Base-by-base conservation (phyloP, 345 rosid genomes). In the Nephelium lappaceum region DNA sequence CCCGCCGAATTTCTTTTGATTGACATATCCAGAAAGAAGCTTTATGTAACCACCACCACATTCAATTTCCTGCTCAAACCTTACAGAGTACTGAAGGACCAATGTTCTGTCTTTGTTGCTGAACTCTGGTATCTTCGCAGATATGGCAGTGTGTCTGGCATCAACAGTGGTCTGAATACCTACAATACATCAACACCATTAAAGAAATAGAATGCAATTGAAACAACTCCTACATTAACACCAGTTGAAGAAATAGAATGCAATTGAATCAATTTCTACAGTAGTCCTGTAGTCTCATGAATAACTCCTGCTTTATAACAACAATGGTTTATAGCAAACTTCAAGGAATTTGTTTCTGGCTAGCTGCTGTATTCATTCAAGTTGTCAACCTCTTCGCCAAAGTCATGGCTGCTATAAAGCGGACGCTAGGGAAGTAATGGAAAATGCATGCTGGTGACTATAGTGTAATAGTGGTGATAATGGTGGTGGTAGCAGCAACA, bases 31-130 rank as follows among this genome's bases (percentile, higher is more conserved):
- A 23, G 87, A 84, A 51, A 84, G 83, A 87, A 85, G 77, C 80
- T 86, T 89, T 76, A 89, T 82, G 80, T 87, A 80, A 42, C 90
- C 92, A 57, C 90, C 92, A 72, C 90, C 89, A 76, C 86, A 87
- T 78, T 86, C 87, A 24, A 89, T 86, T 43, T 89, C 86, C 74
- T 89, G 93, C 73, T 89, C 91, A 76, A 83, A 83, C 83, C 83
- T 88, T 39, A 88, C 81, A 19, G 91, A 86, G 78, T 84, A 89
- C 61, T 87, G 91, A 77, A 89, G 77, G 57, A 89, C 91, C n/a
- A 89, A 71, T 19, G 89, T 85, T 75, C 79, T 85, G 51, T 88
- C 84, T 70, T 86, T 84, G 82, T 85, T 89, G 81, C 80, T 83
- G 82, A 89, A 85, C 72, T 86, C 83, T 0, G 86, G 91, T 73